Conservation (phyloP, 1,284 basidiomycete species). For the Microbotryomycetes sp. region DNA sequence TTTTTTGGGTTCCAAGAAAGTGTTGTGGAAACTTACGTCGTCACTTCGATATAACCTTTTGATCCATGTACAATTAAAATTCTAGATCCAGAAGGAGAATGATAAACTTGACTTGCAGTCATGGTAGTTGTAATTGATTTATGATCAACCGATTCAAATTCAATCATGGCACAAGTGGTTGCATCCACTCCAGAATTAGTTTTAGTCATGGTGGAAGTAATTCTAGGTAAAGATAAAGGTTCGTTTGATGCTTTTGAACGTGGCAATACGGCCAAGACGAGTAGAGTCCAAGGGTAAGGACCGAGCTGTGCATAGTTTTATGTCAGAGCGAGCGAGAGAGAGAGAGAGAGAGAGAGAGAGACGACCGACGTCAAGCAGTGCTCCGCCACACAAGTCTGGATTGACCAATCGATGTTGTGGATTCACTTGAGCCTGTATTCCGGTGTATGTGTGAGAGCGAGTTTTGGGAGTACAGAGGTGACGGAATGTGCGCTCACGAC, state of each 20-base stretch:
- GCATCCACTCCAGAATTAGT: constrained; percentile 24
- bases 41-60: constrained; percentile 21
- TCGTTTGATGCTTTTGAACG: neutral
- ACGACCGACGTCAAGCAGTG: constrained; percentile 47
- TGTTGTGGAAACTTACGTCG: neutral
- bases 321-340: neutral
- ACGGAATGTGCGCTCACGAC: neutral
- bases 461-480: neutral
- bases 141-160: constrained; percentile 26
- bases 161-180: constrained; percentile 13
- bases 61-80: constrained; percentile 13
- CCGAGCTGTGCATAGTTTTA: constrained; percentile 2
- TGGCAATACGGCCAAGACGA: constrained; percentile 35
- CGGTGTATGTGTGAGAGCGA: no score
- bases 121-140: constrained; percentile 35
- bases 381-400: constrained; percentile 47
- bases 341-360: constrained; percentile 2
- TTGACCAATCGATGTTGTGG: constrained; percentile 43
- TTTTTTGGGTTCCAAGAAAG: neutral
- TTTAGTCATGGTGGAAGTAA: constrained; percentile 19
- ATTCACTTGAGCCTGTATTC: constrained; percentile 21
- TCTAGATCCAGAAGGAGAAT: constrained; percentile 4
- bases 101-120: constrained; percentile 17
- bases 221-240: constrained; percentile 9
- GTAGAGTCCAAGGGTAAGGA: constrained; percentile 41